These are phyloP conservation scores for Dentipellis fragilis DNA, from an alignment of 768 basidiomycete genomes.

Conservation along the genomic window DNA sequence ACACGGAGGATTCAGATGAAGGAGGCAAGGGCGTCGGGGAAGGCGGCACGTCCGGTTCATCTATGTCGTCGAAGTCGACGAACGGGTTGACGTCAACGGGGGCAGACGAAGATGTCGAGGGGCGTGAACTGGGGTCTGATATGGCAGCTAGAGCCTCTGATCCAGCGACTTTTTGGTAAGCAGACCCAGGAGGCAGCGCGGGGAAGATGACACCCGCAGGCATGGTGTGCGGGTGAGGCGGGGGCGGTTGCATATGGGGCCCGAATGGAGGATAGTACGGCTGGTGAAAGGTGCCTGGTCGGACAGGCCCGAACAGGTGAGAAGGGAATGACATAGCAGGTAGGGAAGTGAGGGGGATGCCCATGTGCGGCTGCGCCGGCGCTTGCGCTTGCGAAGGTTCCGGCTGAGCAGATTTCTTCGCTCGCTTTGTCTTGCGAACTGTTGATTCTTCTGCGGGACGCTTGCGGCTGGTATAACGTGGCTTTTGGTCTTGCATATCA, in stretches of 20 bases:
- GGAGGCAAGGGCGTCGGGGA: constrained; percentile 10
- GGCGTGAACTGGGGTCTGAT: not conserved
- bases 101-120: constrained; percentile 9
- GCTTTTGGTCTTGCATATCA: constrained; percentile 26
- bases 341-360: constrained; percentile 11
- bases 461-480: constrained; percentile 8
- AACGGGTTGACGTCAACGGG: constrained; percentile 5
- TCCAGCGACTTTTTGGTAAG: constrained; percentile 22
- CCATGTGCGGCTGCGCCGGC: constrained; percentile 5
- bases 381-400: constrained; percentile 9
- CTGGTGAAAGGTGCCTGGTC: constrained; percentile 53
- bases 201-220: constrained; percentile 67
- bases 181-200: constrained; percentile 48
- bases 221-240: constrained; percentile 35
- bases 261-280: constrained; percentile 42
- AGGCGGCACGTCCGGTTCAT: constrained; percentile 9
- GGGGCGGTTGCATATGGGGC: constrained; percentile 27
- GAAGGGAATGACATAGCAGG: constrained; percentile 18
- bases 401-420: constrained; percentile 16
- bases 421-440: constrained; percentile 20
- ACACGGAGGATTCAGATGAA: constrained; percentile 9
- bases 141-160: constrained; percentile 6
- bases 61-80: not conserved
- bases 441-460: constrained; percentile 12
- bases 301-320: constrained; percentile 19